Base-by-base conservation (phyloP, 129 eudicot genomes). In the Scalesia atractyloides region DNA sequence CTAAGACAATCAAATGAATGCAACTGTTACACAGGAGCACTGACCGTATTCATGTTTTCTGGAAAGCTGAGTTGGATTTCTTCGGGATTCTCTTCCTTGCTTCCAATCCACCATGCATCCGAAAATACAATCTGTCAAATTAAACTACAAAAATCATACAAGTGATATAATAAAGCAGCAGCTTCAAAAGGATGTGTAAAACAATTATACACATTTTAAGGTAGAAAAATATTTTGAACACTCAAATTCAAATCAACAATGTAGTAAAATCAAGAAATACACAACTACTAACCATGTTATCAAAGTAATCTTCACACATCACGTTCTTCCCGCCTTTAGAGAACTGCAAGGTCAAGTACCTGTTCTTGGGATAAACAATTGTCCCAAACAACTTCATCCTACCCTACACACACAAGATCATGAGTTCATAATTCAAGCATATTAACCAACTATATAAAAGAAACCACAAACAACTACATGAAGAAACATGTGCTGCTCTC, bases 31-130 rank as follows among this genome's bases (percentile, higher is more conserved):
- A 69, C 44, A 53, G 7, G 39, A 50, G 66, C 30, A 51, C 85
- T 68, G 48, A 88, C 98, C 96, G 46, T 68, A 44, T 68, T 82
- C 81, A 90, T 76, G 79, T 94, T 92, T 78, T 86, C 78, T 4
- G 98, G 98, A 79, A 90, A 90, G 59, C 74, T 79, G 60, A 94
- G 90, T 46, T 82, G 81, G 46, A 56, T 73, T 86, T 94, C 98
- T 50, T 88, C 91, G 61, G 97, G 97, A 79, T 94, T 94, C 73
- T 86, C 97, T 46, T 94, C 98, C 73, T 82, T 94, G 46, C 64
- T 81, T 20, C 98, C 97, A 62, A 94, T 83, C 98, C 98, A 94
- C 90, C 92, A 94, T 49, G 97, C 93, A 75, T 90, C 96, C 11
- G 97, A 89, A 82, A 93, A 93, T 74, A 93, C 97, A 64, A 93